A percentile compares a stretch with the other conserved stretches of the same genome.
These are phyloP conservation scores for Malus fusca DNA, from an alignment of 306 rosid species.

Conservation along the genomic window DNA sequence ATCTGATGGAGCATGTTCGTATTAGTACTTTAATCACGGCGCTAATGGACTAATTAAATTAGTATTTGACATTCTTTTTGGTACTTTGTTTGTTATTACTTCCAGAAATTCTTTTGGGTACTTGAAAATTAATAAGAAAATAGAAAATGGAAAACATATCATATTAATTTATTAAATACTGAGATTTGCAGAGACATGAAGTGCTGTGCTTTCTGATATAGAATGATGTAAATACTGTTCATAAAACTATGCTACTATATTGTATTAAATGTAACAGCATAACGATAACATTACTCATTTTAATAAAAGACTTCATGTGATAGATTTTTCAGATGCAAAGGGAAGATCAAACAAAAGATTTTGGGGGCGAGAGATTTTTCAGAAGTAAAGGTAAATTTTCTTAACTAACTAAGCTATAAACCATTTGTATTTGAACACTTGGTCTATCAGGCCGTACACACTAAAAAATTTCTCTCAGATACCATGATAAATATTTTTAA, in stretches of 20 bases:
- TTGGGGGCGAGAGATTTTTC: too few species aligned
- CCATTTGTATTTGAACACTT: too few species aligned
- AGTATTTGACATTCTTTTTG: conserved; percentile 16
- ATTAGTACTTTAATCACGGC: not conserved
- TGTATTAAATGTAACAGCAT: not conserved
- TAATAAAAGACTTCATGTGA: not conserved
- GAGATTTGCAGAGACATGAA: not conserved
- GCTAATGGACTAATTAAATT: not conserved
- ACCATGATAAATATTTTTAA: too few species aligned
- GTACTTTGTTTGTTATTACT: not conserved
- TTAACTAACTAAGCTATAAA: too few species aligned
- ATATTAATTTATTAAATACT: not conserved
- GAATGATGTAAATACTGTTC: not conserved
- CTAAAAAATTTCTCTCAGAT: too few species aligned
- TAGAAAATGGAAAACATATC: not conserved
- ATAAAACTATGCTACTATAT: not conserved
- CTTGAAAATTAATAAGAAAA: not conserved
- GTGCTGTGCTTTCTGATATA: not conserved
- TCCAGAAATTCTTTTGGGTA: not conserved
- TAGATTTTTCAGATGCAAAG: too few species aligned
- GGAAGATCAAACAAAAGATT: too few species aligned
- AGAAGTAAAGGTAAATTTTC: too few species aligned
- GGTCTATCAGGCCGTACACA: too few species aligned
- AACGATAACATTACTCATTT: not conserved
- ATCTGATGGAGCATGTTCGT: not conserved